A percentile compares a stretch with the other conserved stretches of the same genome.
phyloP scores from a whole-genome alignment of 257 asterid genomes.

The Primulina eburnea region DNA sequence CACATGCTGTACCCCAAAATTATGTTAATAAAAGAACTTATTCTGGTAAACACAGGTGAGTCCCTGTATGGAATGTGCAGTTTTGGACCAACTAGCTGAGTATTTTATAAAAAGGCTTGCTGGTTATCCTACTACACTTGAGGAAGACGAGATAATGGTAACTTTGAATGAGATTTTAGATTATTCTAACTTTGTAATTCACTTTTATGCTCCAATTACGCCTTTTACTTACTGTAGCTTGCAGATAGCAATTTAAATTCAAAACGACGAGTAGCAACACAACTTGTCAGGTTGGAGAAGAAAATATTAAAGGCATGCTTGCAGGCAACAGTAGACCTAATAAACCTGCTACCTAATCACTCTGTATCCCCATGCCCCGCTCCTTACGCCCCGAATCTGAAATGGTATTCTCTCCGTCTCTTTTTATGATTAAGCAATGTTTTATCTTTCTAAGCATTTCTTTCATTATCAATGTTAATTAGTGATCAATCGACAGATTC shows the following conservation, averaged over 20 bases:
- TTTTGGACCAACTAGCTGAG: constrained; percentile 78
- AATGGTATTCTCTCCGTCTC: constrained; percentile 43
- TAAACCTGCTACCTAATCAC: constrained; percentile 75
- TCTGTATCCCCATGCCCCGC: constrained; percentile 93
- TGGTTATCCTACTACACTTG: constrained; percentile 74
- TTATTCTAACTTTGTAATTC: not conserved
- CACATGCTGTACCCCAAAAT: not conserved
- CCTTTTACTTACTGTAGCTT: constrained; percentile 44
- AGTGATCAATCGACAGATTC: constrained; percentile 29
- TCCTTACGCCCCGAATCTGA: constrained; percentile 73
- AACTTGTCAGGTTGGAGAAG: constrained; percentile 83
- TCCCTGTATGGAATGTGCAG: constrained; percentile 94
- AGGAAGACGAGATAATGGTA: constrained; percentile 85
- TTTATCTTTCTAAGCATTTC: not conserved
- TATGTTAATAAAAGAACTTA: not conserved
- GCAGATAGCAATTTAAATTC: constrained; percentile 68
- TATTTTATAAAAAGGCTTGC: constrained; percentile 68
- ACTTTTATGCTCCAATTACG: constrained; percentile 22
- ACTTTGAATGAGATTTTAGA: constrained; percentile 23
- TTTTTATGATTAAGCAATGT: not conserved
- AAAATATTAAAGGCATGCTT: constrained; percentile 74
- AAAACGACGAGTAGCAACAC: constrained; percentile 81
- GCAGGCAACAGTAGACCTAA: constrained; percentile 67
- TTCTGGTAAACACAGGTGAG: constrained; percentile 56
- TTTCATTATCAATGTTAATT: constrained; percentile 10